Evolutionary conservation across 768 basidiomycete species (phyloP).

Genomic region (Leccinum imitatum): DNA sequence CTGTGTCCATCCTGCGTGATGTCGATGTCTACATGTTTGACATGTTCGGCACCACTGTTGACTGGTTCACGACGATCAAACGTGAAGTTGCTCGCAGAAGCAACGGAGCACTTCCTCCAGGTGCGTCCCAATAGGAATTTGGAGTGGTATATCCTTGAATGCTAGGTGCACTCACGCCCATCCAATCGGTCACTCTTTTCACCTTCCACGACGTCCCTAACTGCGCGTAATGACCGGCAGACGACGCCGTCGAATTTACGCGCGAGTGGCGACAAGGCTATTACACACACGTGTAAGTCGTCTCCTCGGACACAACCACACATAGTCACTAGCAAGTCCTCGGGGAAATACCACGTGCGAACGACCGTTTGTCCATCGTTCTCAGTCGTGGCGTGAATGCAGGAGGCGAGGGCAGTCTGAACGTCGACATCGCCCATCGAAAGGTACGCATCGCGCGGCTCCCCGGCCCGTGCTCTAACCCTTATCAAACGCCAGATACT

Average conservation of each 20-base stretch:
- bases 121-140: constrained; percentile 9
- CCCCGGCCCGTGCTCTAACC: neutral
- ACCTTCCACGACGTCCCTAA: neutral
- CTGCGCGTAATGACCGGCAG: constrained; percentile 6
- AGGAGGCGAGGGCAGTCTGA: constrained; percentile 47
- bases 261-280: constrained; percentile 59
- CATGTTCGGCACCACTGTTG: constrained; percentile 51
- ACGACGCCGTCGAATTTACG: constrained; percentile 41
- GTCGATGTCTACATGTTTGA: constrained; percentile 49
- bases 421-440: constrained; percentile 57
- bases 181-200: neutral
- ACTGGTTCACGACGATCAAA: constrained; percentile 35
- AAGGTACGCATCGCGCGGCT: constrained; percentile 35
- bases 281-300: constrained; percentile 22
- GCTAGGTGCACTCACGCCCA: neutral
- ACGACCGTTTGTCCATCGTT: neutral
- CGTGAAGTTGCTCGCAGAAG: constrained; percentile 19
- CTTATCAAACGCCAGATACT: constrained; percentile 43
- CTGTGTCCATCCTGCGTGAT: constrained; percentile 10
- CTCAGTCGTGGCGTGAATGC: constrained; percentile 43
- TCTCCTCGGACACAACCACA: neutral
- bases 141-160: neutral
- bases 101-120: constrained; percentile 11
- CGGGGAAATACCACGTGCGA: neutral
- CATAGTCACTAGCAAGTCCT: neutral